A percentile compares a stretch with the other conserved stretches of the same genome.
Conservation (phyloP, 2,329 filamentous ascomycete species). For the Capronia coronata region DNA sequence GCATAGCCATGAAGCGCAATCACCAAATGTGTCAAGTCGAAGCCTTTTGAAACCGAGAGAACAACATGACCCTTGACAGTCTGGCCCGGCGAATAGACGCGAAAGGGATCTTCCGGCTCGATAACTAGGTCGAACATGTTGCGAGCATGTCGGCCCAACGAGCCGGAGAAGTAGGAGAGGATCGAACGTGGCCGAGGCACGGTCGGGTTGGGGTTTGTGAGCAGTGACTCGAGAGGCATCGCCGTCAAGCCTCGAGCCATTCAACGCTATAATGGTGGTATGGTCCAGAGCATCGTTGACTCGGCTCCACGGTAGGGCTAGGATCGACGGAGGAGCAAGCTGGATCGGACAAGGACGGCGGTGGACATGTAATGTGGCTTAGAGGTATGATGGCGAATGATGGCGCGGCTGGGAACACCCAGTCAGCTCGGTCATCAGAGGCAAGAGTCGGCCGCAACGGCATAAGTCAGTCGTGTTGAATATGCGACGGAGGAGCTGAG, state of each 20-base stretch:
- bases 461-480: not conserved
- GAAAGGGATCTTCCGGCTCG: slow-evolving; percentile 57
- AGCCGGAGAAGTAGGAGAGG: slow-evolving; percentile 51
- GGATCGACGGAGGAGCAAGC: not conserved
- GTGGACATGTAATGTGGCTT: not conserved
- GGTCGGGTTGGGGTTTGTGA: slow-evolving; percentile 40
- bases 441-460: not conserved
- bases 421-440: slow-evolving; percentile 18
- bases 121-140: slow-evolving; percentile 57
- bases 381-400: not conserved
- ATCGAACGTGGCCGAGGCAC: slow-evolving; percentile 40
- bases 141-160: slow-evolving; percentile 48
- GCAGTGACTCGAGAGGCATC: slow-evolving; percentile 28
- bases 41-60: slow-evolving; percentile 54
- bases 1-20: slow-evolving; percentile 59
- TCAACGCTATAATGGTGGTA: slow-evolving; percentile 17
- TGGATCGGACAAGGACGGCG: not conserved
- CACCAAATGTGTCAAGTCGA: slow-evolving; percentile 58
- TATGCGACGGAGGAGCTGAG: not conserved
- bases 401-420: slow-evolving; percentile 3
- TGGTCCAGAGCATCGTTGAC: slow-evolving; percentile 15
- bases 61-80: slow-evolving; percentile 55
- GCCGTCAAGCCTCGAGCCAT: slow-evolving; percentile 20
- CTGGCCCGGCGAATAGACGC: slow-evolving; percentile 57
- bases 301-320: not conserved